A percentile compares a stretch with the other conserved stretches of the same genome.
Conservation (phyloP, 1,139 yeast genomes). For the Saccharomyces hybrid region DNA sequence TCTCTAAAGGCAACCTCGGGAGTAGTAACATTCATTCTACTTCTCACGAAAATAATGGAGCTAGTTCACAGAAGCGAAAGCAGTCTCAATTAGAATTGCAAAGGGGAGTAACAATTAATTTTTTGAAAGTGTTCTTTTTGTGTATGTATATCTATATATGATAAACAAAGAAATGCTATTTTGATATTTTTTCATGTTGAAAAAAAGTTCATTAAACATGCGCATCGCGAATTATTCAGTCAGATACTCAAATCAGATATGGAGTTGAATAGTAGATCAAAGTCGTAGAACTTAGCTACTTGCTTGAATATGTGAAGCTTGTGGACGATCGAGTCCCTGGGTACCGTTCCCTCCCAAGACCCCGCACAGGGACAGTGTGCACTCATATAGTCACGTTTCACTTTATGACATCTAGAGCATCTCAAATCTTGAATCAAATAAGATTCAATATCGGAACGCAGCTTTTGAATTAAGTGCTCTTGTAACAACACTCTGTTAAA, state of each 20-base stretch:
- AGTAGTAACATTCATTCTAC: not conserved
- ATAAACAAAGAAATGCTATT: not conserved
- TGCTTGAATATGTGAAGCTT: conserved; percentile 46
- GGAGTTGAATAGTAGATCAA: conserved; percentile 49
- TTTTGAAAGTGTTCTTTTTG: not conserved
- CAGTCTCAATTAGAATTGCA: not conserved
- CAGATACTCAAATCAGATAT: conserved; percentile 33
- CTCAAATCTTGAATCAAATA: conserved; percentile 74
- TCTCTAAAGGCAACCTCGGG: conserved; percentile 20
- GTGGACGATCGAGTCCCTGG: conserved; percentile 39
- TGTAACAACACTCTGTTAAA: conserved; percentile 68
- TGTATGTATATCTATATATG: not conserved
- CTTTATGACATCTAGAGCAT: conserved; percentile 67
- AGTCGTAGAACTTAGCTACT: conserved; percentile 53
- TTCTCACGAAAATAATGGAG: not conserved
- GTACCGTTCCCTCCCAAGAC: conserved; percentile 58
- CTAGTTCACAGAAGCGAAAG: not conserved
- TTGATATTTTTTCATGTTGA: not conserved
- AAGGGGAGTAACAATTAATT: not conserved
- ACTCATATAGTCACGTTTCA: conserved; percentile 64
- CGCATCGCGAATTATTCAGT: not conserved
- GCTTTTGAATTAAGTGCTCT: conserved; percentile 64
- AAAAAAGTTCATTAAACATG: not conserved
- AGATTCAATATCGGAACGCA: conserved; percentile 47
- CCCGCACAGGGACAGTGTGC: conserved; percentile 86